These are phyloP conservation scores for Jackrogersella multiformis DNA, from an alignment of 495 filamentous ascomycete genomes.

Conservation along the genomic window DNA sequence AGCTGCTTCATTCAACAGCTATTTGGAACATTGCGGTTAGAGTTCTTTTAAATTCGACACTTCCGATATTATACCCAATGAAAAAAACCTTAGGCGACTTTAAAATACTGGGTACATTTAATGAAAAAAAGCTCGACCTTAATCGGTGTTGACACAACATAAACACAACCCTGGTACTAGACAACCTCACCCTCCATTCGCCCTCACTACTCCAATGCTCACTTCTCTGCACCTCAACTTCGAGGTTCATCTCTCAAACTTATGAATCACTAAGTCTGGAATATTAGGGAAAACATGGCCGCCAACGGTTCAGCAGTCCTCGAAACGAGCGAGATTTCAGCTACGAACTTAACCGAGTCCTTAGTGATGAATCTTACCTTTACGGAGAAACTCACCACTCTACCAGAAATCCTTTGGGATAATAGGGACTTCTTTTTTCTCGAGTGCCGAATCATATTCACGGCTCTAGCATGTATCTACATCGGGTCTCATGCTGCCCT, in stretches of 20 bases:
- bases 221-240: not conserved
- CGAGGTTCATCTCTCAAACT: not conserved
- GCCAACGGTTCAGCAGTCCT: constrained; percentile 33
- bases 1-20: not conserved
- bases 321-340: constrained; percentile 34
- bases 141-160: not conserved
- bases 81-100: not conserved
- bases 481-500: constrained; percentile 61
- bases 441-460: constrained; percentile 51
- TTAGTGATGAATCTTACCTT: constrained; percentile 24
- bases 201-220: not conserved
- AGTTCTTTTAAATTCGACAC: not conserved
- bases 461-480: constrained; percentile 56
- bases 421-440: constrained; percentile 64
- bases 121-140: not conserved
- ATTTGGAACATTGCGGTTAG: not conserved
- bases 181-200: not conserved
- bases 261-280: not conserved
- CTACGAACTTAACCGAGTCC: constrained; percentile 30
- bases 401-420: constrained; percentile 56
- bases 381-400: constrained; percentile 30
- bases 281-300: constrained; percentile 28
- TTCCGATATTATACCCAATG: not conserved
- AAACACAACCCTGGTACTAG: not conserved
- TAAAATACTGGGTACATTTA: not conserved